Percentiles rank a stretch among this genome's conserved stretches.
These are phyloP conservation scores for Phaseolus lunatus DNA, from an alignment of 306 rosid species.

Conservation along the genomic window DNA sequence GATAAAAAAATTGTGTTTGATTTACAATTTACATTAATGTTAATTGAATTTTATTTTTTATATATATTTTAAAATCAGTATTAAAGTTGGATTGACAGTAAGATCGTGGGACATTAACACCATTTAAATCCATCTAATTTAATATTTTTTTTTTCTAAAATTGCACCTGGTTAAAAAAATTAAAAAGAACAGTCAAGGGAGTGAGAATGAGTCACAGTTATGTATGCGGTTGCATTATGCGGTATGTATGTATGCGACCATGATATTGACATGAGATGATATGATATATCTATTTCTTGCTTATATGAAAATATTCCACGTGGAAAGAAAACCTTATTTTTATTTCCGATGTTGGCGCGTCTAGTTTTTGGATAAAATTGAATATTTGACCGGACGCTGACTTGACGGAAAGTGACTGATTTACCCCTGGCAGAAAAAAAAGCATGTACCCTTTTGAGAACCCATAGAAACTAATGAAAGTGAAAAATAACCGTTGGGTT, in stretches of 20 bases:
- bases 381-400: neutral
- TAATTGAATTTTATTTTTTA: too few relatives aligned
- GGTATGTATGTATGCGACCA: slow-evolving; percentile 8
- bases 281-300: neutral
- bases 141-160: too few relatives aligned
- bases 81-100: too few relatives aligned
- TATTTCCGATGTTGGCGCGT: slow-evolving; percentile 28
- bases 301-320: neutral
- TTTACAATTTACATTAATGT: too few relatives aligned
- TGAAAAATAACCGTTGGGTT: slow-evolving; percentile 25
- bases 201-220: slow-evolving; percentile 24
- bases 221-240: neutral
- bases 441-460: neutral
- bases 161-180: too few relatives aligned
- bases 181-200: slow-evolving; percentile 27
- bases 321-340: neutral
- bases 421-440: slow-evolving; percentile 4
- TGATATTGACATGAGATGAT: neutral
- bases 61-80: too few relatives aligned
- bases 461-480: neutral
- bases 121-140: too few relatives aligned
- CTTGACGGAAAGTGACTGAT: neutral
- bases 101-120: too few relatives aligned
- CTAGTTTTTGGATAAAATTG: slow-evolving; percentile 9
- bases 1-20: too few relatives aligned